A percentile compares a stretch with the other conserved stretches of the same genome.
phyloP scores from a whole-genome alignment of 176 grass and related monocot genomes.

The barley (Hordeum vulgare) region DNA sequence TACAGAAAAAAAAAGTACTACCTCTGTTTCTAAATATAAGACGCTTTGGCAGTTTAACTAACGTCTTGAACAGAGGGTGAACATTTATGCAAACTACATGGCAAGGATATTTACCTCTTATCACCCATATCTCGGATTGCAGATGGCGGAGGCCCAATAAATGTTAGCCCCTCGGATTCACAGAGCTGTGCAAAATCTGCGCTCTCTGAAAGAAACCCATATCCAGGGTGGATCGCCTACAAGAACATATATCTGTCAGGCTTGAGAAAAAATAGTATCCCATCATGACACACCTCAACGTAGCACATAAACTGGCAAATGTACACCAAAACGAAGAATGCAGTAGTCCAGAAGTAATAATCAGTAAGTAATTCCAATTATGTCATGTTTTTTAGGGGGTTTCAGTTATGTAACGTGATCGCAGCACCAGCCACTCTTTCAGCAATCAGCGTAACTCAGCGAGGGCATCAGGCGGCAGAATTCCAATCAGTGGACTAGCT shows the following conservation, averaged over 20 bases:
- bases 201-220: slow-evolving; percentile 96
- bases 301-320: neutral
- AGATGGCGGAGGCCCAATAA: slow-evolving; percentile 83
- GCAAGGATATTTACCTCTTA: slow-evolving; percentile 55
- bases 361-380: neutral
- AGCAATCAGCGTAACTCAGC: neutral
- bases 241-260: neutral
- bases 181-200: slow-evolving; percentile 88
- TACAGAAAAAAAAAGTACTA: too few relatives aligned
- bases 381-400: too few relatives aligned
- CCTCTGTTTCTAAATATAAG: too few relatives aligned
- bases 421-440: neutral
- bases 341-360: neutral
- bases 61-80: too few relatives aligned
- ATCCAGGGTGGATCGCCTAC: slow-evolving; percentile 88
- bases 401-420: neutral
- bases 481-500: neutral
- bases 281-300: neutral
- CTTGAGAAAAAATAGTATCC: neutral
- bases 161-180: slow-evolving; percentile 65
- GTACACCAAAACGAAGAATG: neutral
- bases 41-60: too few relatives aligned
- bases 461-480: neutral
- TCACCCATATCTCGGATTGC: slow-evolving; percentile 94
- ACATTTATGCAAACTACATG: neutral